Base-by-base conservation (phyloP, 148 eudicot genomes). In the Pharnaceum exiguum region DNA sequence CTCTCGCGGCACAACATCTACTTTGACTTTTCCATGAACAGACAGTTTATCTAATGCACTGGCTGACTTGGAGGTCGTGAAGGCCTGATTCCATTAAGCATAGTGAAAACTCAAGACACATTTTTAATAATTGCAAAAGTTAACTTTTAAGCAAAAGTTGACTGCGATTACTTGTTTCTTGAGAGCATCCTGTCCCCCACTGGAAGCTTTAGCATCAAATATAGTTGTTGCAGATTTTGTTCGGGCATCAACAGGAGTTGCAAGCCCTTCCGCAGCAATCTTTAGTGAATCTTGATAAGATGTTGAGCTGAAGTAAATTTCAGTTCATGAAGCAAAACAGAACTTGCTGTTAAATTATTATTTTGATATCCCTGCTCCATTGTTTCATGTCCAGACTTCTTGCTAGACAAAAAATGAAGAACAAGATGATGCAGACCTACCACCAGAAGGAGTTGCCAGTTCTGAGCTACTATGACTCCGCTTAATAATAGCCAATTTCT, bases 261-360 rank as follows among this genome's bases (percentile, higher is more conserved):
- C 45, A 42, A 36, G 53, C 15, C 44, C 23, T 36, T 52, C 65
- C 45, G 71, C 48, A 58, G 50, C 39, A 33, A 55, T 51, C 64
- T 60, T 65, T 40, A 23, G 61, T 51, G 65, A 63, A 82, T 78
- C 84, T 76, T 67, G 65, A 73, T 53, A 75, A 63, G 62, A 64
- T 28, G 47, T 32, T 58, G 47, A 52, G 72, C 74, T 71, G 65
- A 50, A n/a, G 79, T 35, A 30, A 66, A 68, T 59, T 51, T 50
- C 59, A 55, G 63, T 63, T 33, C 66, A 57, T 47, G 51, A 55
- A 46, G 43, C 35, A 69, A 63, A 45, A 38, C 25, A 40, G 43
- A 59, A 52, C 29, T 35, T 37, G 16, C 31, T 29, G 48, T 62
- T 31, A 56, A 49, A 7, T 15, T 23, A 10, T 18, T n/a, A 28